Evolutionary conservation across 768 basidiomycete species (phyloP).

Genomic region (Suillus decipiens): DNA sequence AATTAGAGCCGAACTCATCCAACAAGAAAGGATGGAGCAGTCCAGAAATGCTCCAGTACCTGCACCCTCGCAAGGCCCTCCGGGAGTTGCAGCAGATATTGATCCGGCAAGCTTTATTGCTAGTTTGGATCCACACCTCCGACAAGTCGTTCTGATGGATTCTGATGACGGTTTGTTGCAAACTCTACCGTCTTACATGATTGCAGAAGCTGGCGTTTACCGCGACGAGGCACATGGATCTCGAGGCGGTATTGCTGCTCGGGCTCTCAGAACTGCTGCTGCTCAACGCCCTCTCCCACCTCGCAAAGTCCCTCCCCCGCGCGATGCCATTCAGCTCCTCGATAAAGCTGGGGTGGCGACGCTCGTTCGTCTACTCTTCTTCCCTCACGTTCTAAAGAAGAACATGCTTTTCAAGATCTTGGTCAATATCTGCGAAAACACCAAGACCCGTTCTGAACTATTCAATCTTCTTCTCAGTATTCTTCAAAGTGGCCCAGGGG

Average conservation of each 20-base stretch:
- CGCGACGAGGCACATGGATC: slow-evolving; percentile 52
- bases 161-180: slow-evolving; percentile 85
- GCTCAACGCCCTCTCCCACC: slow-evolving; percentile 31
- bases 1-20: slow-evolving; percentile 94
- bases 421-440: slow-evolving; percentile 94
- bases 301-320: slow-evolving; percentile 57
- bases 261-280: slow-evolving; percentile 16
- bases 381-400: slow-evolving; percentile 90
- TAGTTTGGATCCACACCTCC: slow-evolving; percentile 84
- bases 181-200: slow-evolving; percentile 79
- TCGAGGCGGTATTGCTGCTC: slow-evolving; percentile 28
- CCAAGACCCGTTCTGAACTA: slow-evolving; percentile 86
- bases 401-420: slow-evolving; percentile 85
- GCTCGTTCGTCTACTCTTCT: slow-evolving; percentile 91
- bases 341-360: slow-evolving; percentile 89
- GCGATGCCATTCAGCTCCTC: slow-evolving; percentile 91
- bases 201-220: slow-evolving; percentile 78
- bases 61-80: slow-evolving; percentile 31
- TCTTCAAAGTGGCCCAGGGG: slow-evolving; percentile 92
- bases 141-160: slow-evolving; percentile 89
- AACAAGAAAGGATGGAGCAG: slow-evolving; percentile 89
- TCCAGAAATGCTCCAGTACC: slow-evolving; percentile 50
- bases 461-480: slow-evolving; percentile 95
- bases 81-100: slow-evolving; percentile 63
- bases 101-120: slow-evolving; percentile 92